These are phyloP conservation scores for Calonectria fujianensis DNA, from an alignment of 2,329 filamentous ascomycete genomes.

Conservation along the genomic window DNA sequence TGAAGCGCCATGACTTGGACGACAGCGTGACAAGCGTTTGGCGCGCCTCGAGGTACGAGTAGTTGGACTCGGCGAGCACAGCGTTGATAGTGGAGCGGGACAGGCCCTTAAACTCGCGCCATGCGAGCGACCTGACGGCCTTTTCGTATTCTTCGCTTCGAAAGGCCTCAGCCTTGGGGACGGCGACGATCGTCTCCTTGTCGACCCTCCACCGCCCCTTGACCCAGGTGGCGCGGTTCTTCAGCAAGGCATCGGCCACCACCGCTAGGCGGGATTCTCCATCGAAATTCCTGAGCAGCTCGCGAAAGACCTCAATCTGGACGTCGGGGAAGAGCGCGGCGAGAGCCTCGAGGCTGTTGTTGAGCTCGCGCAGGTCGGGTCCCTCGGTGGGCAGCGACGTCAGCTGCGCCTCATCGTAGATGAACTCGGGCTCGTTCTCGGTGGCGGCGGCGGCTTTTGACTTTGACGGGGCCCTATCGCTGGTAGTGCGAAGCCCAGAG, in stretches of 20 bases:
- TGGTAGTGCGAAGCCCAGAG: slow-evolving; percentile 67
- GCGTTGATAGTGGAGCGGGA: slow-evolving; percentile 84
- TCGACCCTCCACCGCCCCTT: slow-evolving; percentile 79
- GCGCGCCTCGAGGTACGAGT: slow-evolving; percentile 84
- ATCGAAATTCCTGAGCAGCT: slow-evolving; percentile 85
- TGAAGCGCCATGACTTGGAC: slow-evolving; percentile 85
- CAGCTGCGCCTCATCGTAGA: slow-evolving; percentile 75
- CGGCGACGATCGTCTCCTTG: slow-evolving; percentile 59
- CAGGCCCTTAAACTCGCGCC: slow-evolving; percentile 85
- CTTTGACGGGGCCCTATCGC: slow-evolving; percentile 61
- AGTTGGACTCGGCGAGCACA: slow-evolving; percentile 87
- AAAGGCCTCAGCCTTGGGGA: slow-evolving; percentile 80
- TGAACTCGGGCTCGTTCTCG: slow-evolving; percentile 65
- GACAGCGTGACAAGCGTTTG: slow-evolving; percentile 81
- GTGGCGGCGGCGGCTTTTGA: slow-evolving; percentile 54
- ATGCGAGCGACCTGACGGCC: slow-evolving; percentile 80
- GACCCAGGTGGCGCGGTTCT: slow-evolving; percentile 81
- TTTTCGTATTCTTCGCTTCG: slow-evolving; percentile 79
- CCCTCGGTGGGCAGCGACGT: slow-evolving; percentile 68
- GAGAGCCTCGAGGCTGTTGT: slow-evolving; percentile 80
- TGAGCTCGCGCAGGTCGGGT: slow-evolving; percentile 81
- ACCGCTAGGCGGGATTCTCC: slow-evolving; percentile 85
- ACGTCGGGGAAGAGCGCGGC: slow-evolving; percentile 85
- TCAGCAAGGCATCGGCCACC: slow-evolving; percentile 85
- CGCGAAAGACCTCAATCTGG: slow-evolving; percentile 88